A percentile compares a stretch with the other conserved stretches of the same genome.
Evolutionary conservation across 495 filamentous ascomycete genomes (phyloP).

Genomic region (Apiosordaria backusii): DNA sequence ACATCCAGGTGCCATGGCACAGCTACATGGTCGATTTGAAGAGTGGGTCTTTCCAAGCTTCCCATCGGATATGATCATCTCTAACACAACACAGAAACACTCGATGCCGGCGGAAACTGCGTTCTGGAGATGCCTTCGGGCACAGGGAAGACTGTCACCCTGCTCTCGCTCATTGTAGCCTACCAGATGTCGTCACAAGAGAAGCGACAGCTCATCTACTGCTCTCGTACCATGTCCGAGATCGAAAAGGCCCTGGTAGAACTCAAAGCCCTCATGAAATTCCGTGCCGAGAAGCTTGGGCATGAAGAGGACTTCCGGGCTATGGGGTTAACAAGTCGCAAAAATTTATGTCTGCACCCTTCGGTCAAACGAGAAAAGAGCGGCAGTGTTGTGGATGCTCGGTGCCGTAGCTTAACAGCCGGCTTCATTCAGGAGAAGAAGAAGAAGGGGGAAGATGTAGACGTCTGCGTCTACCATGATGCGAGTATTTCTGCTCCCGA

Average conservation of each 20-base stretch:
- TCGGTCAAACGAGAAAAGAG: conserved; percentile 95
- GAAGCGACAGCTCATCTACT: conserved; percentile 95
- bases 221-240: conserved; percentile 94
- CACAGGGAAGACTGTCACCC: conserved; percentile 96
- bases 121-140: conserved; percentile 99
- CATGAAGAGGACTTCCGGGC: conserved; percentile 88
- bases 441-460: conserved; percentile 87
- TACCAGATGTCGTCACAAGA: conserved; percentile 91
- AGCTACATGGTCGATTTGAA: conserved; percentile 99
- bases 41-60: conserved; percentile 41
- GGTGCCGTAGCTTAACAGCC: conserved; percentile 91
- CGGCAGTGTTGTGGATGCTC: conserved; percentile 85
- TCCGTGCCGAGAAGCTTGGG: conserved; percentile 80
- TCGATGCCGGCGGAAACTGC: conserved; percentile 92
- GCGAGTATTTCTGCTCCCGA: conserved; percentile 39
- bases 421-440: conserved; percentile 98
- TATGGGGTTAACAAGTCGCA: conserved; percentile 88
- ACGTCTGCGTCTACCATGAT: conserved; percentile 93
- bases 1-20: conserved; percentile 9
- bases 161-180: conserved; percentile 91
- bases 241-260: conserved; percentile 96
- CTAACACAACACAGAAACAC: conserved; percentile 54
- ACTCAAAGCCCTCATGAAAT: conserved; percentile 90
- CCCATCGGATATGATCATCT: neutral
- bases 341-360: conserved; percentile 95